phyloP scores from a whole-genome alignment of 441 rosid species.

The Gossypium schwendimanii region DNA sequence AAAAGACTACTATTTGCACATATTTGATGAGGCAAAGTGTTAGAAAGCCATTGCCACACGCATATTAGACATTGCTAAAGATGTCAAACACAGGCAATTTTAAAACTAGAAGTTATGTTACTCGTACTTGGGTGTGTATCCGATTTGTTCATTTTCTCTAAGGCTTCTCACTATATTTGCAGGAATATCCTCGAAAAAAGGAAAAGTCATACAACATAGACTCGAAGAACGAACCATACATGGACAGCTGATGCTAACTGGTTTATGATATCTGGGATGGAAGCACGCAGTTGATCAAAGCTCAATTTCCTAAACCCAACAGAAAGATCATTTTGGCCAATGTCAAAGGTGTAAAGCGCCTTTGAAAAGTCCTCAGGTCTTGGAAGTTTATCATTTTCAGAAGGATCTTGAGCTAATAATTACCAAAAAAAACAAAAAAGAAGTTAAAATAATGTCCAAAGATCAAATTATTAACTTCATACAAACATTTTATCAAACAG shows the following conservation, averaged over 20 bases:
- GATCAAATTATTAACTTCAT: background rate
- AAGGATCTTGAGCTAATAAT: constrained; percentile 35
- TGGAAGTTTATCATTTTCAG: constrained; percentile 57
- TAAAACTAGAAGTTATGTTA: background rate
- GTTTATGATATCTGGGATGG: constrained; percentile 58
- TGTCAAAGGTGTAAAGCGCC: constrained; percentile 85
- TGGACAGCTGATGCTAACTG: constrained; percentile 74
- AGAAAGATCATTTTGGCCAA: constrained; percentile 90
- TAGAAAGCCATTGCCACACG: background rate
- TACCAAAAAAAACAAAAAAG: background rate
- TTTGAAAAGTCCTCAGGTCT: constrained; percentile 59
- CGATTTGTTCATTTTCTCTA: too few species aligned
- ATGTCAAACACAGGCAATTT: background rate
- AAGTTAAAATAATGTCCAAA: background rate
- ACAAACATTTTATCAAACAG: background rate
- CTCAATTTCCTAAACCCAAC: constrained; percentile 68
- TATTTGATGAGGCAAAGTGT: background rate
- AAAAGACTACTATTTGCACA: background rate
- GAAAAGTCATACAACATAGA: background rate
- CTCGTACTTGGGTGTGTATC: background rate
- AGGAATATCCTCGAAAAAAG: background rate
- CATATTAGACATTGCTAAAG: background rate
- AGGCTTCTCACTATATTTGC: too few species aligned
- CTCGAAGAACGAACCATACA: constrained; percentile 29
- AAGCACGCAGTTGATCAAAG: constrained; percentile 55